Evolutionary conservation across 2,329 filamentous ascomycete species (phyloP).

Genomic region (Aspergillus hiratsukae): DNA sequence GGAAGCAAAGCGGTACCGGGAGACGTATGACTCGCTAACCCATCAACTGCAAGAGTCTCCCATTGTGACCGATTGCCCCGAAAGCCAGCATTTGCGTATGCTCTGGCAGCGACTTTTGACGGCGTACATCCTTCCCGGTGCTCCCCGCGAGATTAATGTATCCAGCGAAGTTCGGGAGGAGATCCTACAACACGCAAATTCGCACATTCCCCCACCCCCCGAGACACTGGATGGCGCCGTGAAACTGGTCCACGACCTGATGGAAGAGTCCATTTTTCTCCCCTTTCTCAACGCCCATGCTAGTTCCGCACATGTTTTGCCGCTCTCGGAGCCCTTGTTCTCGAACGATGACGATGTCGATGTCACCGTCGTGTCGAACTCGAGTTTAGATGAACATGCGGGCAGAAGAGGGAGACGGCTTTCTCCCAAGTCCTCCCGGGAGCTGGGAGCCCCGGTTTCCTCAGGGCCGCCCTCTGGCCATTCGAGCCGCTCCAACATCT

Average conservation of each 20-base stretch:
- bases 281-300: conserved; percentile 75
- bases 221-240: conserved; percentile 76
- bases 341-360: conserved; percentile 34
- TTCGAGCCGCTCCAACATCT: conserved; percentile 27
- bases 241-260: conserved; percentile 85
- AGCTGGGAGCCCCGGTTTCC: conserved; percentile 24
- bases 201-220: conserved; percentile 64
- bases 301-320: conserved; percentile 44
- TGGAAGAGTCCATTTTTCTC: conserved; percentile 93
- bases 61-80: conserved; percentile 49
- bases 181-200: conserved; percentile 61
- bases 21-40: conserved; percentile 58
- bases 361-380: conserved; percentile 28
- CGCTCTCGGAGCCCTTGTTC: conserved; percentile 42
- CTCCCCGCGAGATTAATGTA: conserved; percentile 84
- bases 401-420: conserved; percentile 24
- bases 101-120: conserved; percentile 85
- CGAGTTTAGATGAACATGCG: conserved; percentile 27
- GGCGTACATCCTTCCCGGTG: conserved; percentile 82
- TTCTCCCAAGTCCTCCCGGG: conserved; percentile 31
- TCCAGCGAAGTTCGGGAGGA: conserved; percentile 79
- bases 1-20: conserved; percentile 81
- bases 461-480: conserved; percentile 20
- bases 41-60: conserved; percentile 46
- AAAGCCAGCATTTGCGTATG: conserved; percentile 66